Base-by-base conservation (phyloP, 2,329 filamentous ascomycete genomes). In the Cladobotryum mycophilum region DNA sequence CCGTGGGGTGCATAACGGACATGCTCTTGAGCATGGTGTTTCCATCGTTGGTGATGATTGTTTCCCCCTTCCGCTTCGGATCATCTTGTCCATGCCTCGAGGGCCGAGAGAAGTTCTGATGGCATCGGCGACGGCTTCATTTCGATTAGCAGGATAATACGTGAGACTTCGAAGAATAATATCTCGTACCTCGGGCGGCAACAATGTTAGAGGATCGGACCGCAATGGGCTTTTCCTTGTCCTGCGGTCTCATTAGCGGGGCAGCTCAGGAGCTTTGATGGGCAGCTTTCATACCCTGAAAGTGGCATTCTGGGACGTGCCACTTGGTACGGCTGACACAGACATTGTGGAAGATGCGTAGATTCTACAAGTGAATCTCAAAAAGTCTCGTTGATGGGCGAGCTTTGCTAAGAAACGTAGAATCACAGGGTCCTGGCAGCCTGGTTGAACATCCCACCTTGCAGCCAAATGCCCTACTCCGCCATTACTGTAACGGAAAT, bases 1-100 rank as follows among this genome's bases (percentile, higher is more conserved):
- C 93, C 45, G 95, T 95, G n/a, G 93, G 93, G 68, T 99, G 93
- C 86, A 99, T 90, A 60, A 99, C 93, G 58, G 89, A 88, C 93
- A 99, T 97, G 77, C 92, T 92, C 76, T 88, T 95, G 66, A 99
- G 76, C 92, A 99, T 99, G 52, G 93, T 99, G 76, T 95, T 95
- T 70, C 93, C 93, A 73, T 99, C 93, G 78, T 99, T 99, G 66
- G 93, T 99, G 75, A 99, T 99, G 70, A 97, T 93, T 52, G 91
- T 96, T 72, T 95, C 89, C 74, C 93, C 75, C 89, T 96, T 68
- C 90, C 88, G 54, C 87, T 95, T 78, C 95, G 88, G 64, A 99
- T 97, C 91, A 96, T 96, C 79, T 96, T 96, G 76, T 96, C 91
- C 91, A 96, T 96, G 67, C 93, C 93, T 71, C 93, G 85, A 59